phyloP scores from a whole-genome alignment of 768 basidiomycete species.

The Hericium rajendrae region DNA sequence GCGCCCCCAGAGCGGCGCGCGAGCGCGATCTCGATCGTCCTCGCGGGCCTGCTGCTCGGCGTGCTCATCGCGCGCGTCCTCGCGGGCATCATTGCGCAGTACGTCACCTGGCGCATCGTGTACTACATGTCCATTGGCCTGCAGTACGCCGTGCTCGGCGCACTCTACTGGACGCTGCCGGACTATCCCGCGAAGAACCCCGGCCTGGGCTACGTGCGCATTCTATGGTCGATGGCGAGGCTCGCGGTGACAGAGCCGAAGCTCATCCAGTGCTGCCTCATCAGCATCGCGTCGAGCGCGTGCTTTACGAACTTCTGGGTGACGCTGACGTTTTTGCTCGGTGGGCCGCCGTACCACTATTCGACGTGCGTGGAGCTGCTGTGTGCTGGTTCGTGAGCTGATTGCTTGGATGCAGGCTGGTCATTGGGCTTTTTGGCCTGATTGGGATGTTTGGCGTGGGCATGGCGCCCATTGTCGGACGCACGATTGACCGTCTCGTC shows the following conservation, averaged over 20 bases:
- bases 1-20: conserved; percentile 70
- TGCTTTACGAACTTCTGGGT: conserved; percentile 40
- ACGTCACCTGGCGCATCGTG: conserved; percentile 29
- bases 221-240: conserved; percentile 69
- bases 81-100: conserved; percentile 32
- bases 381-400: neutral
- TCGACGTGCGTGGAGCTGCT: conserved; percentile 40
- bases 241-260: conserved; percentile 71
- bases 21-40: conserved; percentile 64
- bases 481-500: conserved; percentile 19
- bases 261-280: conserved; percentile 56
- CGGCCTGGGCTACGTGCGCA: conserved; percentile 25
- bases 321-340: conserved; percentile 73
- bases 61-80: conserved; percentile 63
- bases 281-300: conserved; percentile 50
- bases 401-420: conserved; percentile 14
- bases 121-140: conserved; percentile 34
- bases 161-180: conserved; percentile 5
- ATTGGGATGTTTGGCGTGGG: conserved; percentile 28
- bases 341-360: conserved; percentile 65
- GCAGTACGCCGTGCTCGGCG: conserved; percentile 1
- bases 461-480: conserved; percentile 10
- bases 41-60: conserved; percentile 60
- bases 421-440: conserved; percentile 34
- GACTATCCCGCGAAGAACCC: conserved; percentile 9